Conservation (phyloP, 345 rosid genomes). For the Capsella bursapastoris region DNA sequence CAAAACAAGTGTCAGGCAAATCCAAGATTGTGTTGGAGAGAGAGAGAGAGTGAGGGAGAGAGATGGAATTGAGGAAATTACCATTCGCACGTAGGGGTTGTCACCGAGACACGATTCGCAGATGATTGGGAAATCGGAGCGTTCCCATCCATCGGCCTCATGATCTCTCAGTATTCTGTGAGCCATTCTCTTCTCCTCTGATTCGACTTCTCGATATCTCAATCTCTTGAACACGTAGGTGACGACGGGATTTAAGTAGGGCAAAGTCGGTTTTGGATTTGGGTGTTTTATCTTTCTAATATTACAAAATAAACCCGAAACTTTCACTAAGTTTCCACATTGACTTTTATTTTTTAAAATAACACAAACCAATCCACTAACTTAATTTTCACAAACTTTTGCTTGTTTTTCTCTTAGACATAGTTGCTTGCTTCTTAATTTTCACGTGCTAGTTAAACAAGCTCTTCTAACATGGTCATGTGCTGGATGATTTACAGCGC, state of each 20-base stretch:
- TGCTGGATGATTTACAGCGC: conserved; percentile 55
- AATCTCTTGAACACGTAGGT: not conserved
- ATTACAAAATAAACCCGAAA: conserved; percentile 4
- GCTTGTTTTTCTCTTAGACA: not conserved
- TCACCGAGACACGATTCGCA: conserved; percentile 98
- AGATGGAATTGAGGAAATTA: conserved; percentile 30
- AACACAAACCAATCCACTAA: not conserved
- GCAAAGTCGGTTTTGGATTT: conserved; percentile 20
- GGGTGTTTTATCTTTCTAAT: not conserved
- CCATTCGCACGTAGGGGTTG: conserved; percentile 95
- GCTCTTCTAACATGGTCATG: not conserved
- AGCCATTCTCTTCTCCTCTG: conserved; percentile 57
- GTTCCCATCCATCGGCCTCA: conserved; percentile 94
- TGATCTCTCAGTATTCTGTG: conserved; percentile 82
- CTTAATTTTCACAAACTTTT: no score
- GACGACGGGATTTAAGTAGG: conserved; percentile 12
- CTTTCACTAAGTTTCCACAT: not conserved
- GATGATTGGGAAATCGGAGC: conserved; percentile 87
- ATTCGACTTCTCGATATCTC: conserved; percentile 5
- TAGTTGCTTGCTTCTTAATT: not conserved
- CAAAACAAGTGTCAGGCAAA: not conserved
- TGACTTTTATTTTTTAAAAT: not conserved
- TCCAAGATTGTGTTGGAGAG: not conserved
- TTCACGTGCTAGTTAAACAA: not conserved
- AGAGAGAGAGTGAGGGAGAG: not conserved